Evolutionary conservation across 2,329 filamentous ascomycete genomes (phyloP).

Genomic region (Parastagonospora nodorum): DNA sequence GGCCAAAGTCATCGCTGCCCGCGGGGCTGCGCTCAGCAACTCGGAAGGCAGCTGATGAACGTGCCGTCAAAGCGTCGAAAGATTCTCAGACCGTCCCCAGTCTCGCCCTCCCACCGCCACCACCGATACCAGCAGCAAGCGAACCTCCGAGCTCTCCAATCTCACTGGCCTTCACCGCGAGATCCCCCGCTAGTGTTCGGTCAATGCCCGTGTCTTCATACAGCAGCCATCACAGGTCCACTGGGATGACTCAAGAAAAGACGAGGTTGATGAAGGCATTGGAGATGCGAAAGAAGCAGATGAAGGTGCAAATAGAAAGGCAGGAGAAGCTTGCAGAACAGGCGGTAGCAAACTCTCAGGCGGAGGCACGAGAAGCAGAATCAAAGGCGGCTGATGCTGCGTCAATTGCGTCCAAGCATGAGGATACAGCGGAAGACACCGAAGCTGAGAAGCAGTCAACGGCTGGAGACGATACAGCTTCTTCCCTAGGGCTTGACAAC

Average conservation of each 20-base stretch:
- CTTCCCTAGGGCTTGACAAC: constrained; percentile 43
- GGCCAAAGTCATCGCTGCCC: constrained; percentile 79
- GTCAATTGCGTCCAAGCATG: not conserved
- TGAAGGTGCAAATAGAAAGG: constrained; percentile 49
- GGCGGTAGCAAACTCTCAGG: constrained; percentile 13
- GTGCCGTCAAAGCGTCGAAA: constrained; percentile 42
- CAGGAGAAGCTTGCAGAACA: constrained; percentile 25
- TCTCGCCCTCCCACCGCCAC: constrained; percentile 38
- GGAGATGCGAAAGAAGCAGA: constrained; percentile 84
- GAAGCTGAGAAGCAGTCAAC: constrained; percentile 17
- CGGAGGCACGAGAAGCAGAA: constrained; percentile 4
- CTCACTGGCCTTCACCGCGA: constrained; percentile 45
- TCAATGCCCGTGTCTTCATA: constrained; percentile 51
- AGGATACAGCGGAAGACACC: constrained; percentile 5
- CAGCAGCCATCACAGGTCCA: constrained; percentile 47
- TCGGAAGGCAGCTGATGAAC: constrained; percentile 35
- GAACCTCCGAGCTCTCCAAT: constrained; percentile 44
- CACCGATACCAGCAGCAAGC: constrained; percentile 41
- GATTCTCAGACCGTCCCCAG: constrained; percentile 35
- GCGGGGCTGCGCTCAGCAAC: constrained; percentile 69
- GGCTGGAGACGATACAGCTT: constrained; percentile 17
- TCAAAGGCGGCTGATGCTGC: constrained; percentile 3
- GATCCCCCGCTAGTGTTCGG: constrained; percentile 48
- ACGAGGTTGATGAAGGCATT: constrained; percentile 91
- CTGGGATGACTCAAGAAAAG: constrained; percentile 83